phyloP scores from a whole-genome alignment of 371 early-diverging fungal species.

The Rhizopus arrhizus region DNA sequence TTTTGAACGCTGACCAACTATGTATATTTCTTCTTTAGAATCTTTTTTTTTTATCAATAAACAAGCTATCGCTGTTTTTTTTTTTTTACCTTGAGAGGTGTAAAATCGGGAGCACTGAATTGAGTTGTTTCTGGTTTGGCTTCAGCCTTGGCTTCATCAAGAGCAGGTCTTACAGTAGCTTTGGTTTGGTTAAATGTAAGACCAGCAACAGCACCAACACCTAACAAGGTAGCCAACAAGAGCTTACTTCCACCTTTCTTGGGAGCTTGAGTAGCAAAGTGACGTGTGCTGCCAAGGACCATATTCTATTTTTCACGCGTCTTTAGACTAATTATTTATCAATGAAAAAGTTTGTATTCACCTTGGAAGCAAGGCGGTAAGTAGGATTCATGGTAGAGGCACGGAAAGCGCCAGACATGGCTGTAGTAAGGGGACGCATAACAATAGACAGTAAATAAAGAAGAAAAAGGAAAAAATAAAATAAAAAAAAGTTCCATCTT shows the following conservation, averaged over 20 bases:
- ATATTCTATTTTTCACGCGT: slow-evolving; percentile 5
- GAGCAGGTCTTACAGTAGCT: slow-evolving; percentile 29
- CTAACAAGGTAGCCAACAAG: slow-evolving; percentile 37
- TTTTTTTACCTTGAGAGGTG: slow-evolving; percentile 61
- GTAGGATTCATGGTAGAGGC: slow-evolving; percentile 12
- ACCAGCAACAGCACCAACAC: slow-evolving; percentile 47
- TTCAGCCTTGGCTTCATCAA: slow-evolving; percentile 25
- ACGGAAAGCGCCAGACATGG: slow-evolving; percentile 31
- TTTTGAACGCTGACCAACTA: slow-evolving; percentile 59
- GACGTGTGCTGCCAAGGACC: slow-evolving; percentile 21
- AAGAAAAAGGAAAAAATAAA: slow-evolving; percentile 7
- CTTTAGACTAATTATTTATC: background rate
- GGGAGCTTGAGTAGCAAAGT: slow-evolving; percentile 26
- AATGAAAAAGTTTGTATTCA: background rate
- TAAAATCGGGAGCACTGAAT: slow-evolving; percentile 68
- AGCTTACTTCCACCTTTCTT: slow-evolving; percentile 41
- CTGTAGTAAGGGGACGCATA: slow-evolving; percentile 38
- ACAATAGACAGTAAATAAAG: slow-evolving; percentile 7
- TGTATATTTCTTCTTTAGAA: background rate
- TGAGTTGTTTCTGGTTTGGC: slow-evolving; percentile 44
- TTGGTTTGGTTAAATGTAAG: slow-evolving; percentile 42
- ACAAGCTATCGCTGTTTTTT: too few relatives aligned
- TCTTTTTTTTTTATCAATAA: too few relatives aligned
- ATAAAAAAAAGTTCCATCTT: background rate
- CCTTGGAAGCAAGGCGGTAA: slow-evolving; percentile 11